phyloP scores from a whole-genome alignment of 768 basidiomycete genomes.

The Pholiota microspora region DNA sequence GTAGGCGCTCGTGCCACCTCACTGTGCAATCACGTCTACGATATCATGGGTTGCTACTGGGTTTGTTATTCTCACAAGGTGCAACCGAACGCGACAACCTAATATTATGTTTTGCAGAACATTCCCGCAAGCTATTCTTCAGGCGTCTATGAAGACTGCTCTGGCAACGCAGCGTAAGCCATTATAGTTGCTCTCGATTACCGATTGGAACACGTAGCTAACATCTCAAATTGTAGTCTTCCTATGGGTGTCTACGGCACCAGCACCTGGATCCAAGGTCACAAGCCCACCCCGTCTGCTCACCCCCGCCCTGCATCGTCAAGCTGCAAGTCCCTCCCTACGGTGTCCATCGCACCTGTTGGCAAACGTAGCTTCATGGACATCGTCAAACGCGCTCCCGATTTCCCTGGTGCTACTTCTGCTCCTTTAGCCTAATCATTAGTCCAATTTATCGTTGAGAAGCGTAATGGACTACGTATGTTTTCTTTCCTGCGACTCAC shows the following conservation, averaged over 20 bases:
- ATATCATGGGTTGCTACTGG: conserved; percentile 62
- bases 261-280: conserved; percentile 69
- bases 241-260: conserved; percentile 75
- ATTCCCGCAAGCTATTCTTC: conserved; percentile 68
- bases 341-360: conserved; percentile 28
- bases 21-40: conserved; percentile 78
- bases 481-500: background rate
- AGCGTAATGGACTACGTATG: background rate
- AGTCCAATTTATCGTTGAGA: background rate
- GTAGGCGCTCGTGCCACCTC: conserved; percentile 51
- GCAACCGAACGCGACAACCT: background rate
- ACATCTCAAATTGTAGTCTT: conserved; percentile 22
- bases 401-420: conserved; percentile 14
- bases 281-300: conserved; percentile 52
- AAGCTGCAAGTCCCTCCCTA: conserved; percentile 49
- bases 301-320: conserved; percentile 64
- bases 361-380: conserved; percentile 2
- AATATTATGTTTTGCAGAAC: conserved; percentile 46
- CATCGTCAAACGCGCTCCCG: conserved; percentile 6
- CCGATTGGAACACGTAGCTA: background rate
- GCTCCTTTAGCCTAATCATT: conserved; percentile 4
- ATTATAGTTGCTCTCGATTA: background rate
- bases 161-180: conserved; percentile 51
- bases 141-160: conserved; percentile 64
- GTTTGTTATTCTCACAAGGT: conserved; percentile 23